Percentiles rank a stretch among this genome's conserved stretches.
Conservation (phyloP, 352 stramenopile genomes). For the Lagenidium sp. region DNA sequence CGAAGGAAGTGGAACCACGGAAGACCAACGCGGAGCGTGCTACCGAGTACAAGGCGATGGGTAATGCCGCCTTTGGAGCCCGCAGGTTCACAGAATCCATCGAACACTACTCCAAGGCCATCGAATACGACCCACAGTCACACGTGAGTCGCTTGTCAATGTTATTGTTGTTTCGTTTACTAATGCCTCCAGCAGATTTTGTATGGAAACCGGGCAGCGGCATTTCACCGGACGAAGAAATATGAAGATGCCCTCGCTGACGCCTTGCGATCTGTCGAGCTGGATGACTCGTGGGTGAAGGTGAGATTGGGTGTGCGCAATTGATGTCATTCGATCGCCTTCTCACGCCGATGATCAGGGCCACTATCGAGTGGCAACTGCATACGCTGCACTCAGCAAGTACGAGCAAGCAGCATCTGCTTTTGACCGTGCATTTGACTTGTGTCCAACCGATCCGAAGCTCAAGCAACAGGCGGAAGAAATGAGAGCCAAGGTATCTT, state of each 20-base stretch:
- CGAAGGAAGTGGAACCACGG: constrained; percentile 18
- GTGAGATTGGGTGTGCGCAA: no score
- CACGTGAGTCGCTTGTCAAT: constrained; percentile 61
- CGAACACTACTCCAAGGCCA: constrained; percentile 85
- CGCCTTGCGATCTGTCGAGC: constrained; percentile 42
- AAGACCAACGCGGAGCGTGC: constrained; percentile 21
- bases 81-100: constrained; percentile 71
- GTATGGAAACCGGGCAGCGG: constrained; percentile 74
- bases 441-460: constrained; percentile 59
- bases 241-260: constrained; percentile 55
- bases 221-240: constrained; percentile 64
- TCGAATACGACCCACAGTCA: constrained; percentile 55
- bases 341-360: constrained; percentile 22
- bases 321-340: no score
- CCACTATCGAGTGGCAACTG: constrained; percentile 69
- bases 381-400: constrained; percentile 48
- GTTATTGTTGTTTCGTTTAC: no score
- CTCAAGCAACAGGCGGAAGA: constrained; percentile 52
- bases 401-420: constrained; percentile 54
- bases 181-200: constrained; percentile 60
- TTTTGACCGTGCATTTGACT: constrained; percentile 57
- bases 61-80: constrained; percentile 69
- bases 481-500: constrained; percentile 26
- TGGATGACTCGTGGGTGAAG: constrained; percentile 76
- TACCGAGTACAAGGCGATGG: constrained; percentile 55